Evolutionary conservation across 2,329 filamentous ascomycete species (phyloP).

Genomic region (Clarireedia sp.): DNA sequence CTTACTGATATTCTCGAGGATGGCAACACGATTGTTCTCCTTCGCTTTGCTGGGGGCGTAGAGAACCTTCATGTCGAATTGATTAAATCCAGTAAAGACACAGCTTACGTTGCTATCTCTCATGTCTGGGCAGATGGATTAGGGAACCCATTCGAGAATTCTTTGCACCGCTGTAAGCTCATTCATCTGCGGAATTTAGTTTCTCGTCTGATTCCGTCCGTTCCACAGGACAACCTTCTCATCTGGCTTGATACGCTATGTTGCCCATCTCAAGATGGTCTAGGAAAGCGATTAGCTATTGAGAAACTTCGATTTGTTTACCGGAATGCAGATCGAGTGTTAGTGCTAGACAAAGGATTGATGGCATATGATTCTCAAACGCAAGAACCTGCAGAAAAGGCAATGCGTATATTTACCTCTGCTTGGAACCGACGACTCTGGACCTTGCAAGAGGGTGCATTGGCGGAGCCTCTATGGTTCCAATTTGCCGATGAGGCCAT

Average conservation of each 20-base stretch:
- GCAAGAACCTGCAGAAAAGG: conserved; percentile 21
- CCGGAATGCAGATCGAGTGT: conserved; percentile 20
- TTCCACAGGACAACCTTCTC: conserved; percentile 6
- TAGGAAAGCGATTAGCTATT: conserved; percentile 18
- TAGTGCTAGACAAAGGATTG: conserved; percentile 31
- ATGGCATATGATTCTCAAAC: conserved; percentile 12
- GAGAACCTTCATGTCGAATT: conserved; percentile 17
- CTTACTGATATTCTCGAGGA: conserved; percentile 16
- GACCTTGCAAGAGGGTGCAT: conserved; percentile 35
- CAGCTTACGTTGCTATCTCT: not conserved
- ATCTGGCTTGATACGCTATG: conserved; percentile 33
- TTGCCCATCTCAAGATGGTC: conserved; percentile 24
- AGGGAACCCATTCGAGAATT: conserved; percentile 28
- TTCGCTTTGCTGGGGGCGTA: conserved; percentile 13
- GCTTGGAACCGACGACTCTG: conserved; percentile 35
- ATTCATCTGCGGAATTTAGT: conserved; percentile 7
- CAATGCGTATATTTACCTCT: conserved; percentile 25
- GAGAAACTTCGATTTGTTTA: conserved; percentile 31
- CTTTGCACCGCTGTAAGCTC: conserved; percentile 21
- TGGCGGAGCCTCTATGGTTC: conserved; percentile 29
- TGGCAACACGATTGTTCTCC: conserved; percentile 12
- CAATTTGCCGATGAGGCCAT: conserved; percentile 27
- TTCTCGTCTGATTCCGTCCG: not conserved
- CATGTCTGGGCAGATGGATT: conserved; percentile 32
- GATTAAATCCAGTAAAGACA: conserved; percentile 20